phyloP scores from a whole-genome alignment of 139 green algal genomes.

The Volvox africanus region DNA sequence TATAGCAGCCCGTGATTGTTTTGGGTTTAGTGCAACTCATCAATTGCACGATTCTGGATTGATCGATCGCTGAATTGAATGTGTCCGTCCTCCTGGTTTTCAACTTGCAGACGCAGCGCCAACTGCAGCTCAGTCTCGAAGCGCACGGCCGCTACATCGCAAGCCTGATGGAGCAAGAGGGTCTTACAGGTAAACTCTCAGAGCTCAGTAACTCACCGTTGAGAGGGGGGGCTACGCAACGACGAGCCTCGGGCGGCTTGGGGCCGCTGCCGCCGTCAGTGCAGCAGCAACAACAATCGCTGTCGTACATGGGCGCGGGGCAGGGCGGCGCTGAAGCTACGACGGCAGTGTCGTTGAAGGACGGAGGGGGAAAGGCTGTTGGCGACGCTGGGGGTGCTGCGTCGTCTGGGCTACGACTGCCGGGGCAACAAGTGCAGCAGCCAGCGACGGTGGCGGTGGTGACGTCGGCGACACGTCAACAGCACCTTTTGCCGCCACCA shows the following conservation, averaged over 20 bases:
- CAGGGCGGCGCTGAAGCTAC: background rate
- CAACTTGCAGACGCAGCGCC: conserved; percentile 80
- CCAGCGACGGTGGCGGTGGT: background rate
- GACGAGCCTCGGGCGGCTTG: background rate
- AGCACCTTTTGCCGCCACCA: background rate
- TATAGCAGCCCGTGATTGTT: too few species aligned
- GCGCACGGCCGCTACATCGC: conserved; percentile 92
- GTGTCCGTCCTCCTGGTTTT: too few species aligned
- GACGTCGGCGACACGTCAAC: background rate
- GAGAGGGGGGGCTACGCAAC: background rate
- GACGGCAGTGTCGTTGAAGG: background rate
- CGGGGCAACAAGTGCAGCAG: background rate
- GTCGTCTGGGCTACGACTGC: background rate
- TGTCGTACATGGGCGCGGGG: background rate
- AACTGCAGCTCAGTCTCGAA: conserved; percentile 93
- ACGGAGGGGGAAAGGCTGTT: background rate
- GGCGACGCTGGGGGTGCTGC: background rate
- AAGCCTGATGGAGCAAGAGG: conserved; percentile 72
- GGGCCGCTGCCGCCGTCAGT: background rate
- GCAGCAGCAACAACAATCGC: background rate
- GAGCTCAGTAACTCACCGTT: conserved; percentile 4
- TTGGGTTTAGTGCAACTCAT: too few species aligned
- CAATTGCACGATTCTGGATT: too few species aligned
- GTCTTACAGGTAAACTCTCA: conserved; percentile 21
- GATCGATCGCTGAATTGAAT: too few species aligned